A percentile compares a stretch with the other conserved stretches of the same genome.
Conservation (phyloP, 176 grass and related monocot species). For the Musa beccarii region DNA sequence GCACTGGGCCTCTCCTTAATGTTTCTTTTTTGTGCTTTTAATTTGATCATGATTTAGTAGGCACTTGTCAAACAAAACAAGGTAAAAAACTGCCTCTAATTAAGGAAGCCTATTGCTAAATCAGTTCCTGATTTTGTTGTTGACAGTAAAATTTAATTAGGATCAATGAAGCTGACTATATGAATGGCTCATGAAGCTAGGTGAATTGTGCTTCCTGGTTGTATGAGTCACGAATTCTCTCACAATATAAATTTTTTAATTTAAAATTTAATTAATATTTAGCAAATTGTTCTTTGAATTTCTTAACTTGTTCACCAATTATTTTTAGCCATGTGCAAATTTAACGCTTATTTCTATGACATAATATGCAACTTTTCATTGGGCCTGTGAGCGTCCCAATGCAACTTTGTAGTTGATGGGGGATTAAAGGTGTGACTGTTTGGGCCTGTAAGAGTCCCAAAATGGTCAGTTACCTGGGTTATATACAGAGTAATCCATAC, state of each 20-base stretch:
- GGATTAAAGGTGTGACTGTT: too few species aligned
- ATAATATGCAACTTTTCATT: too few species aligned
- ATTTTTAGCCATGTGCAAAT: background rate
- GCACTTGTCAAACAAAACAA: background rate
- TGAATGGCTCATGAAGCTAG: background rate
- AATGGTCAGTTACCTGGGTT: too few species aligned
- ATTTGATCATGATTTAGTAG: slow-evolving; percentile 17
- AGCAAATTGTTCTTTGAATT: background rate
- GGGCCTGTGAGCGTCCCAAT: too few species aligned
- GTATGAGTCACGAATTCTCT: background rate
- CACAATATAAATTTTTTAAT: background rate
- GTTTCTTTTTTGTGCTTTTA: slow-evolving; percentile 18
- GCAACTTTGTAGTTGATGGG: too few species aligned
- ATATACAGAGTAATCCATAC: too few species aligned
- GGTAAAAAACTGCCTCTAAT: background rate
- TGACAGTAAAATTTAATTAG: background rate
- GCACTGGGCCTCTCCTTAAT: slow-evolving; percentile 17
- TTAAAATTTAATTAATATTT: background rate
- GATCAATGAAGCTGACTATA: background rate
- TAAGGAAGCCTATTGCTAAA: background rate
- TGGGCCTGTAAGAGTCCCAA: too few species aligned
- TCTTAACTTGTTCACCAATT: background rate
- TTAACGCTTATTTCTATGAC: too few species aligned
- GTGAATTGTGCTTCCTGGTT: background rate
- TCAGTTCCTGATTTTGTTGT: background rate